phyloP scores from a whole-genome alignment of 106 monocot species.

The Platanthera guangdongensis region DNA sequence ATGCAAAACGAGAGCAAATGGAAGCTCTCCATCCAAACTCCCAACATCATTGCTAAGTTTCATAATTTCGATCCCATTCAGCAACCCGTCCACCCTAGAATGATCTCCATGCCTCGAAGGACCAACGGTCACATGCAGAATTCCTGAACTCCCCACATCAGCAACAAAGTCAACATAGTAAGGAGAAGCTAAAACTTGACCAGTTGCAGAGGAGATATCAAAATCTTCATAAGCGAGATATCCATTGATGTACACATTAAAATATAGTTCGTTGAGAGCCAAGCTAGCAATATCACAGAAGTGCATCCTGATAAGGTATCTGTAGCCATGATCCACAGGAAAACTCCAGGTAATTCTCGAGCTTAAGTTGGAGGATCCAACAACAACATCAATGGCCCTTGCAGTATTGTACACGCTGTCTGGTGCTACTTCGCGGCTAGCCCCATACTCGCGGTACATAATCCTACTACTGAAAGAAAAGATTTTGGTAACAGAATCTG shows the following conservation, averaged over 20 bases:
- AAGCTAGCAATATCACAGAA: slow-evolving; percentile 90
- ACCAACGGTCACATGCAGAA: slow-evolving; percentile 40
- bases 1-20: slow-evolving; percentile 16
- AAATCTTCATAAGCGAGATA: slow-evolving; percentile 43
- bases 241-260: slow-evolving; percentile 72
- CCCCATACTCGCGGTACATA: slow-evolving; percentile 41
- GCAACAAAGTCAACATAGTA: slow-evolving; percentile 73
- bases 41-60: slow-evolving; percentile 62
- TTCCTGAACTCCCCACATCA: slow-evolving; percentile 20
- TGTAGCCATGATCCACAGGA: slow-evolving; percentile 34
- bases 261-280: slow-evolving; percentile 64
- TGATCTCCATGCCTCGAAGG: slow-evolving; percentile 32
- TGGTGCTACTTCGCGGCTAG: slow-evolving; percentile 72
- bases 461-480: slow-evolving; percentile 52
- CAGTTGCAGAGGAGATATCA: slow-evolving; percentile 59
- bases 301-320: slow-evolving; percentile 75
- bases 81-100: slow-evolving; percentile 35
- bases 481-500: slow-evolving; percentile 8
- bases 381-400: slow-evolving; percentile 21
- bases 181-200: slow-evolving; percentile 49
- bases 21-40: slow-evolving; percentile 39
- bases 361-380: slow-evolving; percentile 7
- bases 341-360: slow-evolving; percentile 73
- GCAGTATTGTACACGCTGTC: slow-evolving; percentile 65
- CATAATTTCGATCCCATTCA: slow-evolving; percentile 91